Conservation (phyloP, 352 stramenopile genomes). For the Pythium rhizo-oryzae region DNA sequence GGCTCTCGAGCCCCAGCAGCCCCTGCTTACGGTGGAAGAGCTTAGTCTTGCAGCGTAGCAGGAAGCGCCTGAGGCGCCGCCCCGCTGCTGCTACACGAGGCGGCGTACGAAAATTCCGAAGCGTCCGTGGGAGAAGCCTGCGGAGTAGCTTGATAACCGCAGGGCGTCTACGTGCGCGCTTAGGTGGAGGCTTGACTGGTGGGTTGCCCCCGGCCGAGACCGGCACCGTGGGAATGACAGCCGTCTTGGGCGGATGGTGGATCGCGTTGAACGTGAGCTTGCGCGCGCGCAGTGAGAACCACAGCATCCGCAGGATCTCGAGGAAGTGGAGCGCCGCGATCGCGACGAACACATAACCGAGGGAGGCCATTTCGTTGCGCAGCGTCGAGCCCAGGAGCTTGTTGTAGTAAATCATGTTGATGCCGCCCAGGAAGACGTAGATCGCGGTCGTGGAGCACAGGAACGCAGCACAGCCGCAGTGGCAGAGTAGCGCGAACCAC, state of each 20-base stretch:
- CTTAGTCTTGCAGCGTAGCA: constrained; percentile 17
- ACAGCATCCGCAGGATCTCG: constrained; percentile 39
- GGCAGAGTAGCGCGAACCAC: constrained; percentile 34
- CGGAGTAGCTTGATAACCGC: too few species aligned
- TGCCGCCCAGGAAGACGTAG: constrained; percentile 33
- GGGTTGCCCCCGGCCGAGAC: neutral
- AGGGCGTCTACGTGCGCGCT: too few species aligned
- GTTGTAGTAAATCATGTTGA: constrained; percentile 48
- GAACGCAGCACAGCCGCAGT: constrained; percentile 31
- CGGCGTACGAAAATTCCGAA: too few species aligned
- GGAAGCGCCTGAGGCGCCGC: constrained; percentile 7
- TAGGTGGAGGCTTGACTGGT: neutral
- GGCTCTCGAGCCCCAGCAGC: constrained; percentile 26
- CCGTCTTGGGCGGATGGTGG: constrained; percentile 2
- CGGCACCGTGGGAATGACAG: neutral
- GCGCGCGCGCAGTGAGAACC: constrained; percentile 27
- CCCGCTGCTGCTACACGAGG: neutral
- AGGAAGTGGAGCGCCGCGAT: constrained; percentile 31
- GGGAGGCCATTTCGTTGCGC: constrained; percentile 23
- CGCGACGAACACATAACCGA: constrained; percentile 35
- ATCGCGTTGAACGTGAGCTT: constrained; percentile 32
- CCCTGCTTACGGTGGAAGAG: constrained; percentile 28
- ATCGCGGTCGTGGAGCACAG: constrained; percentile 34
- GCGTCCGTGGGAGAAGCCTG: too few species aligned
- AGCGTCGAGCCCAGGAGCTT: constrained; percentile 43